These are phyloP conservation scores for Diplotaxis tenuifolia DNA, from an alignment of 345 rosid species.

Conservation along the genomic window DNA sequence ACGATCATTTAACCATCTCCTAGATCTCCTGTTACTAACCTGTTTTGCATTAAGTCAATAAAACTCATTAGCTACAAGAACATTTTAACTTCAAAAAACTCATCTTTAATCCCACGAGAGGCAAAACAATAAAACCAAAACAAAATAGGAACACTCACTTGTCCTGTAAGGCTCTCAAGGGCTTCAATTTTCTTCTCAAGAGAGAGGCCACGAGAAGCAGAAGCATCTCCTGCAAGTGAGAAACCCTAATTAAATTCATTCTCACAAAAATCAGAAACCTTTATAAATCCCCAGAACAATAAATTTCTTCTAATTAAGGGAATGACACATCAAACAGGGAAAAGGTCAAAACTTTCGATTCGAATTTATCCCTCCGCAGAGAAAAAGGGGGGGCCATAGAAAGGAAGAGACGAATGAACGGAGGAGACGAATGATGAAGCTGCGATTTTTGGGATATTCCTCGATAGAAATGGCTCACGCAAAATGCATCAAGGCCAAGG, in stretches of 20 bases:
- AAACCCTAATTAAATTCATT: background rate
- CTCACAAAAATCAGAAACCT: conserved; percentile 7
- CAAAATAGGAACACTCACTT: conserved; percentile 46
- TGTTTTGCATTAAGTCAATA: conserved; percentile 19
- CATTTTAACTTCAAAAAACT: background rate
- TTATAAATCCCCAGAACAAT: background rate
- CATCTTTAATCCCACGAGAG: background rate
- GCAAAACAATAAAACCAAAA: too few relatives aligned
- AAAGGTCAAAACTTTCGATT: background rate
- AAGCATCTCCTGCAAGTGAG: conserved; percentile 50
- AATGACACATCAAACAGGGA: background rate
- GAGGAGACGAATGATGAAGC: background rate
- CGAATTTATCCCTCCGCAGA: background rate
- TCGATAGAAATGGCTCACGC: background rate
- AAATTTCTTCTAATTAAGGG: background rate
- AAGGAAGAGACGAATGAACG: too few relatives aligned
- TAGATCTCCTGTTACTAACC: conserved; percentile 84
- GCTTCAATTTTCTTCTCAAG: conserved; percentile 89
- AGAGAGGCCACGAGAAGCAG: conserved; percentile 57
- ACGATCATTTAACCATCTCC: conserved; percentile 91
- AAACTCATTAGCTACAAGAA: background rate
- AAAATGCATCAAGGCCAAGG: background rate
- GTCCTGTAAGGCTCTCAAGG: conserved; percentile 82
- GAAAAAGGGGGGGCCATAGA: too few relatives aligned
- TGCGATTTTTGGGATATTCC: background rate